Evolutionary conservation across 177 flowering plant species (phyloP), one percentile per base, ranked within the genome.

Genomic region (Vitis hybrid): DNA sequence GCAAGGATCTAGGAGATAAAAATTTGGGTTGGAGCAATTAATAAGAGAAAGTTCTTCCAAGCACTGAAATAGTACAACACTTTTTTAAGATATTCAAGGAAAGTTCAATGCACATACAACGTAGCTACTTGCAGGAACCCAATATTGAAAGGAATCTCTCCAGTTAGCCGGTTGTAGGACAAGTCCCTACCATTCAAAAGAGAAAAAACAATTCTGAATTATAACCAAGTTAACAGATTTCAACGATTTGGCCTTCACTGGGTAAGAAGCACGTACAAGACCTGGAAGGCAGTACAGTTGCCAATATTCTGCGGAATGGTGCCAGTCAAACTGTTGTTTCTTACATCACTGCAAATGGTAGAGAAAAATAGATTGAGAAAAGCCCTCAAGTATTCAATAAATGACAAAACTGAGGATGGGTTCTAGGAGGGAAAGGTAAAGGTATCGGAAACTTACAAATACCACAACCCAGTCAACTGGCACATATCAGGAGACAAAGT

Each of bases 61-160:
- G 26, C 22, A 61, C 9, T 15, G 5, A 16, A 19, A 19, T 54
- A 51, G 20, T 26, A 2, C 13, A 10, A 67, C 19, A 39, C 20
- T 6, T 20, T 20, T 22, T 3, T 3, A 20, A 18, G 2, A 16
- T 1, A 6, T 64, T 50, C 8, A 54, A 50, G 15, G 48, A 39
- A 29, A 75, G 2, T 16, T n/a, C 16, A 20, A 70, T 51, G 53
- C 71, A 76, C 94, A 58, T 86, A 96, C 99, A 94, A 74, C 49
- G 99, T 96, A 19, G 99, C 99, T 5, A 96, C 94, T 94, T 96
- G 98, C 70, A 94, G 80, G 79, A 94, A 96, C 1, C 97, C 99
- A 70, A 96, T 89, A 71, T 96, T 94, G 84, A 90, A 96, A 18
- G 99, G 99, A 71, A 96, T 94, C 74, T 90, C 96, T 71, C 99